A percentile compares a stretch with the other conserved stretches of the same genome.
Evolutionary conservation across 202 grass and related monocot genomes (phyloP).

Genomic region (Zoysia matrella): DNA sequence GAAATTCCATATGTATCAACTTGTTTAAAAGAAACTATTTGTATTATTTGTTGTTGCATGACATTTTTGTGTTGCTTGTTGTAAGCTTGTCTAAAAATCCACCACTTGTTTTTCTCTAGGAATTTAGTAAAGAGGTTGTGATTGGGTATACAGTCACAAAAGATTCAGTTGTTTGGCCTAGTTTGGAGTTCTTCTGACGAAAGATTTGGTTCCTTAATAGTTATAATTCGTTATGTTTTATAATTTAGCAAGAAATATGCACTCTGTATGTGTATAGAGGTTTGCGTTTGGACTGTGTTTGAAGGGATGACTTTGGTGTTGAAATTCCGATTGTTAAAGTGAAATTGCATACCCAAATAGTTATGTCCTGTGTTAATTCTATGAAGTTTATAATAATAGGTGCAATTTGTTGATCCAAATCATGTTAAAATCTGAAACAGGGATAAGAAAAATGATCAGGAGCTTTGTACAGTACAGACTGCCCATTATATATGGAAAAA

Average conservation of each 20-base stretch:
- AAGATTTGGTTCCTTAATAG: neutral
- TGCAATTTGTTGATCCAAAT: neutral
- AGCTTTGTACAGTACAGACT: neutral
- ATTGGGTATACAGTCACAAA: neutral
- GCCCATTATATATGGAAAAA: slow-evolving; percentile 12
- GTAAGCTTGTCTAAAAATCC: neutral
- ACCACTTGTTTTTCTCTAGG: neutral
- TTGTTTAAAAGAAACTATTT: neutral
- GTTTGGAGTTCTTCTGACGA: neutral
- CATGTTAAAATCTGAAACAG: neutral
- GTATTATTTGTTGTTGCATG: neutral
- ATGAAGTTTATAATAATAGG: neutral
- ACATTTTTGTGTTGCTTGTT: neutral
- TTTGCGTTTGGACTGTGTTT: neutral
- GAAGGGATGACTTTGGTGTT: neutral
- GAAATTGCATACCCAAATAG: neutral
- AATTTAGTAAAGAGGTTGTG: neutral
- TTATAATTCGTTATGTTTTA: neutral
- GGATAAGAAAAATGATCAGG: neutral
- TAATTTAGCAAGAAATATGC: slow-evolving; percentile 3
- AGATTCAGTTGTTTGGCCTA: neutral
- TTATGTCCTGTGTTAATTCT: neutral
- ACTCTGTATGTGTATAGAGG: neutral
- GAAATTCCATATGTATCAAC: too few relatives aligned
- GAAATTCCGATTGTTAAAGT: neutral